Evolutionary conservation across 129 eudicot genomes (phyloP).

Genomic region (Flaveria bidentis): DNA sequence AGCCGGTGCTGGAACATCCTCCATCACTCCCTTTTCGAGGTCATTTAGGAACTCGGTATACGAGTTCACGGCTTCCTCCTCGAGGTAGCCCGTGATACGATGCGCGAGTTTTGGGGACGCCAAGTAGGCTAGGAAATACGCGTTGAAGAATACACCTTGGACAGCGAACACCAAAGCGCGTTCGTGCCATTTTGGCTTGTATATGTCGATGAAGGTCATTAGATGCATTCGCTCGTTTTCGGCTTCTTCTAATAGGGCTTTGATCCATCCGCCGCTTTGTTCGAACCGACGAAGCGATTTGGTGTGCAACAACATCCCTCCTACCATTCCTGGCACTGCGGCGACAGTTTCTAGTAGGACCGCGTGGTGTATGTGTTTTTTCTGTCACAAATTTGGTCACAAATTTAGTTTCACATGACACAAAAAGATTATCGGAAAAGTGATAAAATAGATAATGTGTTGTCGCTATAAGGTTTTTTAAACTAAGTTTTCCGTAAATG

Average conservation of each 20-base stretch:
- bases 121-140: constrained; percentile 51
- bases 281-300: constrained; percentile 60
- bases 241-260: constrained; percentile 57
- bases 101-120: constrained; percentile 61
- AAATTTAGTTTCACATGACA: background rate
- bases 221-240: constrained; percentile 65
- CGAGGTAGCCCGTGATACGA: constrained; percentile 52
- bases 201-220: constrained; percentile 53
- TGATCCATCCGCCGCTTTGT: constrained; percentile 68
- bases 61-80: constrained; percentile 57
- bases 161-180: constrained; percentile 53
- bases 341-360: constrained; percentile 60
- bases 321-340: constrained; percentile 62
- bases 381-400: constrained; percentile 21
- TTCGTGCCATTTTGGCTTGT: constrained; percentile 51
- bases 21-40: constrained; percentile 45
- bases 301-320: constrained; percentile 56
- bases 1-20: constrained; percentile 50
- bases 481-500: no score
- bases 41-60: constrained; percentile 53
- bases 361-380: constrained; percentile 53
- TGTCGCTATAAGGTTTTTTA: no score
- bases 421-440: background rate
- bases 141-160: constrained; percentile 57
- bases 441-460: no score